phyloP scores from a whole-genome alignment of 1,284 basidiomycete species.

The Microbotryum saponariae region DNA sequence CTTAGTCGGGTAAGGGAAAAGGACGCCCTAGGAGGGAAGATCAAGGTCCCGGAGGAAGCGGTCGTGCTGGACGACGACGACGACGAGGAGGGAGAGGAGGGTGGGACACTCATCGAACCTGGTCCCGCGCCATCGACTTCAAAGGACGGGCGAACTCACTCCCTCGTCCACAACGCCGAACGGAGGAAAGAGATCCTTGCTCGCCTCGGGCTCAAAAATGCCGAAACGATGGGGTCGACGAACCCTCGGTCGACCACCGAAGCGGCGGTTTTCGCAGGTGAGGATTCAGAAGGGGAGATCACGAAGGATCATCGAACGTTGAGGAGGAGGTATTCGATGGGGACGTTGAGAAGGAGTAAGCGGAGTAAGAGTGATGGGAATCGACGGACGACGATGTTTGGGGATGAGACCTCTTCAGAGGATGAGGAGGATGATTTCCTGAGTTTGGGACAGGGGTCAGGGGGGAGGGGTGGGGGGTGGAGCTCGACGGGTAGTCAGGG shows the following conservation, averaged over 20 bases:
- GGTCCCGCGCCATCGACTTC: neutral
- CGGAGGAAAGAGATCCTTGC: conserved; percentile 16
- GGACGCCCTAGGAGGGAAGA: neutral
- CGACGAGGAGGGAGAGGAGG: neutral
- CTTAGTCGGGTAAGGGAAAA: neutral
- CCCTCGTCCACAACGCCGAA: neutral
- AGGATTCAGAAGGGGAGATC: neutral
- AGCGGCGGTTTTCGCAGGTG: neutral
- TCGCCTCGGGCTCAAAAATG: conserved; percentile 9
- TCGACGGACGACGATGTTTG: too few relatives aligned
- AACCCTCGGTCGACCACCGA: neutral
- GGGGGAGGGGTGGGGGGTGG: too few relatives aligned
- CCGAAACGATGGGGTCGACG: neutral
- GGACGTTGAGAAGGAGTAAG: neutral
- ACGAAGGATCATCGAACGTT: neutral
- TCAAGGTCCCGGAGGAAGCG: neutral
- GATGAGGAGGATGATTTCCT: too few relatives aligned
- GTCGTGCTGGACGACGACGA: neutral
- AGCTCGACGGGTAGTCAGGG: too few relatives aligned
- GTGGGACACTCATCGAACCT: neutral
- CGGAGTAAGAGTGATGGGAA: neutral
- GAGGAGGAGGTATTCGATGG: conserved; percentile 8
- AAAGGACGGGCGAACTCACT: neutral
- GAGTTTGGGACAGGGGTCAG: too few relatives aligned
- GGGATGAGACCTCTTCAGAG: too few relatives aligned